Percentiles rank a stretch among this genome's conserved stretches.
phyloP scores from a whole-genome alignment of 495 filamentous ascomycete species.

The Penicillium silybi region DNA sequence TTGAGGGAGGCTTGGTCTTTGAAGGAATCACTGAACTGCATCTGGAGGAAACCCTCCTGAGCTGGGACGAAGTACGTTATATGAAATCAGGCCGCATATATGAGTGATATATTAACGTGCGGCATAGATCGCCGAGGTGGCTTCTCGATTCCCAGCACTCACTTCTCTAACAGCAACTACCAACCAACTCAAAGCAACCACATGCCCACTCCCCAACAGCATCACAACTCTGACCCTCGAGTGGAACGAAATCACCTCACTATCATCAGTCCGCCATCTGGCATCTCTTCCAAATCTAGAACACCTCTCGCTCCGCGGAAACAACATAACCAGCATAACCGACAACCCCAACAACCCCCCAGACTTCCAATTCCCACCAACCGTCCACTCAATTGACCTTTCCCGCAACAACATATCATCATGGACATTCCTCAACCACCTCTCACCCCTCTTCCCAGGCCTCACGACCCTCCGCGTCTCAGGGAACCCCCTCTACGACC shows the following conservation, averaged over 20 bases:
- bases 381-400: conserved; percentile 64
- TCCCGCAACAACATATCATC: conserved; percentile 71
- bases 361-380: conserved; percentile 37
- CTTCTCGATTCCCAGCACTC: conserved; percentile 56
- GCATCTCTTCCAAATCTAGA: conserved; percentile 55
- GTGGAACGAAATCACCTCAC: conserved; percentile 63
- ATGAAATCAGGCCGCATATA: too few species aligned
- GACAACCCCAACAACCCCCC: conserved; percentile 12
- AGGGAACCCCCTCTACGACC: conserved; percentile 76
- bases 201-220: conserved; percentile 35
- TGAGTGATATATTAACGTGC: conserved; percentile 12
- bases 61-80: conserved; percentile 63
- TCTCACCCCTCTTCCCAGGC: conserved; percentile 64
- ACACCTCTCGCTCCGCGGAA: conserved; percentile 42
- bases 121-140: conserved; percentile 34
- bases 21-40: conserved; percentile 61
- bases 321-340: conserved; percentile 34
- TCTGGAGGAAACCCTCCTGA: conserved; percentile 66
- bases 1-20: conserved; percentile 46
- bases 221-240: conserved; percentile 67
- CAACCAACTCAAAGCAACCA: conserved; percentile 44
- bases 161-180: conserved; percentile 52
- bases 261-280: conserved; percentile 57
- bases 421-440: conserved; percentile 67
- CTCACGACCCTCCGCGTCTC: conserved; percentile 64